Conservation (phyloP, 139 green algal genomes). For the Picochlorum sp. region DNA sequence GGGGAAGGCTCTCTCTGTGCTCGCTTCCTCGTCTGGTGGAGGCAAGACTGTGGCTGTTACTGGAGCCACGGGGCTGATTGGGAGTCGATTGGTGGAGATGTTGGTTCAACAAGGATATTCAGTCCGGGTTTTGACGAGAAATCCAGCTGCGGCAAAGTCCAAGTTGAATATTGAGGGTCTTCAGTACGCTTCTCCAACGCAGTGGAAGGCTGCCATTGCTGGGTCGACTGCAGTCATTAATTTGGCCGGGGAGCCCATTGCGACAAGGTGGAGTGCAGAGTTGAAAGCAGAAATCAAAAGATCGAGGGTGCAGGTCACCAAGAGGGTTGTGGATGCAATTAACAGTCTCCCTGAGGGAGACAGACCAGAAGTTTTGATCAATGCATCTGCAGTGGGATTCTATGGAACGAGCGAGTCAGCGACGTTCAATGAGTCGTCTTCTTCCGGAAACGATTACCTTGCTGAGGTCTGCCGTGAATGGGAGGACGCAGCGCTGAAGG, state of each 20-base stretch:
- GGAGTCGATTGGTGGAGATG: slow-evolving; percentile 55
- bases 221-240: slow-evolving; percentile 65
- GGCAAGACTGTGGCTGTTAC: slow-evolving; percentile 19
- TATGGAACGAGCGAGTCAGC: slow-evolving; percentile 71
- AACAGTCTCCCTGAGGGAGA: slow-evolving; percentile 46
- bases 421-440: slow-evolving; percentile 73
- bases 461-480: slow-evolving; percentile 80
- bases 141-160: slow-evolving; percentile 35
- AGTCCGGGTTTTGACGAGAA: slow-evolving; percentile 47
- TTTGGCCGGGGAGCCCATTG: slow-evolving; percentile 87
- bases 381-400: slow-evolving; percentile 78
- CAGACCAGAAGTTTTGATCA: slow-evolving; percentile 76
- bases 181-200: slow-evolving; percentile 42
- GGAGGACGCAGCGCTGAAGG: slow-evolving; percentile 61
- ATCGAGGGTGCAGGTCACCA: slow-evolving; percentile 63
- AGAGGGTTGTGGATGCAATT: slow-evolving; percentile 47
- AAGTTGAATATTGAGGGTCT: slow-evolving; percentile 67
- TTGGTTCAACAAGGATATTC: slow-evolving; percentile 46
- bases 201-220: slow-evolving; percentile 53
- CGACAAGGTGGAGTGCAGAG: slow-evolving; percentile 67
- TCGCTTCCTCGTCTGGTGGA: neutral
- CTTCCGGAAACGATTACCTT: slow-evolving; percentile 76
- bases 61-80: slow-evolving; percentile 87
- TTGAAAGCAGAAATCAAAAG: slow-evolving; percentile 85
- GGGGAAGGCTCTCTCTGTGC: neutral